These are phyloP conservation scores for Microbotryomycetes sp. DNA, from an alignment of 1,284 basidiomycete species.

Conservation along the genomic window DNA sequence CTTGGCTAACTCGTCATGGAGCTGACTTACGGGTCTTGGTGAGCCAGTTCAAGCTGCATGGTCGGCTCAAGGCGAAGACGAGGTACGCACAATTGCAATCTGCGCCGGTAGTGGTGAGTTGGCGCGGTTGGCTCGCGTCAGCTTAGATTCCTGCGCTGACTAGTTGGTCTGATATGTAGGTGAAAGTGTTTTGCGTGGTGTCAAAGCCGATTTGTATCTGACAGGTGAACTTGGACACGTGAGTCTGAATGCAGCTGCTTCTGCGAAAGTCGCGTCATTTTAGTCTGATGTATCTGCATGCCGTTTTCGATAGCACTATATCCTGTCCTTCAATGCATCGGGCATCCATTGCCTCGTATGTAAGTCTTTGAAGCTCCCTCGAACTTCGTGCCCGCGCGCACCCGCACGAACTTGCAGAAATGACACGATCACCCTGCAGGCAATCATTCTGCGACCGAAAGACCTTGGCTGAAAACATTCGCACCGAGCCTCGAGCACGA, in stretches of 20 bases:
- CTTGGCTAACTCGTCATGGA: not conserved
- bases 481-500: slow-evolving; percentile 17
- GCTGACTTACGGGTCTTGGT: not conserved
- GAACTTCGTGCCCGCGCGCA: not conserved
- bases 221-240: slow-evolving; percentile 32
- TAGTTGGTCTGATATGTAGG: too few species aligned
- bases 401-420: too few species aligned
- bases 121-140: too few species aligned
- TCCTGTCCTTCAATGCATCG: slow-evolving; percentile 23
- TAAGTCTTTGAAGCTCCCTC: not conserved
- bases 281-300: not conserved
- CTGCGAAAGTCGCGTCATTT: too few species aligned
- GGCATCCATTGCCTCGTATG: slow-evolving; percentile 30
- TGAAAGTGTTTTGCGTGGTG: slow-evolving; percentile 22
- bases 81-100: slow-evolving; percentile 23
- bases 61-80: slow-evolving; percentile 4
- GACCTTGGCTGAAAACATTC: slow-evolving; percentile 29
- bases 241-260: not conserved
- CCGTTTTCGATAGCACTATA: slow-evolving; percentile 21
- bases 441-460: slow-evolving; percentile 32
- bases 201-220: slow-evolving; percentile 27
- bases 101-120: slow-evolving; percentile 28
- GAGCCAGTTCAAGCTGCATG: slow-evolving; percentile 31
- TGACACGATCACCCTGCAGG: too few species aligned
- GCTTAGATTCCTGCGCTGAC: too few species aligned